Conservation (phyloP, 2,329 filamentous ascomycete genomes). For the Fusarium pseudograminearum region DNA sequence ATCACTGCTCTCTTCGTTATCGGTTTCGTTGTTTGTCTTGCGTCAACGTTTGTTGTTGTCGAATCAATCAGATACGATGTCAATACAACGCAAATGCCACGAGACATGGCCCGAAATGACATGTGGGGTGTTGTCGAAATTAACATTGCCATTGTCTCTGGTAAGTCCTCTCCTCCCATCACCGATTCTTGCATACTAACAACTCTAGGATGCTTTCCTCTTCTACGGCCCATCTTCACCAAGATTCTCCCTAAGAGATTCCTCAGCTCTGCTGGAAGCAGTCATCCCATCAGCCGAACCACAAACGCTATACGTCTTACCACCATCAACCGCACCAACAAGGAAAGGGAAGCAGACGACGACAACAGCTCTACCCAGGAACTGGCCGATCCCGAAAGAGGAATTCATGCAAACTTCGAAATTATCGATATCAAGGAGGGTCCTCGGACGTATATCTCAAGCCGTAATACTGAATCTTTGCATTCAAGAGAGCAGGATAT, state of each 20-base stretch:
- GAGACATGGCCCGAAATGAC: constrained; percentile 32
- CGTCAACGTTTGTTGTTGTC: constrained; percentile 34
- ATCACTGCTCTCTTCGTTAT: constrained; percentile 48
- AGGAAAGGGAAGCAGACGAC: constrained; percentile 39
- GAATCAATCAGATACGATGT: constrained; percentile 33
- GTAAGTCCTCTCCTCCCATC: background rate
- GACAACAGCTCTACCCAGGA: constrained; percentile 44
- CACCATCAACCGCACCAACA: constrained; percentile 38
- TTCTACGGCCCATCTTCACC: constrained; percentile 42
- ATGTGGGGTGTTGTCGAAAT: constrained; percentile 42
- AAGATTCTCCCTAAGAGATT: constrained; percentile 40
- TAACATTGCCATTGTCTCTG: constrained; percentile 43
- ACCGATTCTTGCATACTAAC: rapidly evolving
- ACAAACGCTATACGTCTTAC: constrained; percentile 34
- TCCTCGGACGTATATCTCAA: constrained; percentile 32
- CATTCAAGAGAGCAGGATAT: constrained; percentile 21
- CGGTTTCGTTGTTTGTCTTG: constrained; percentile 45
- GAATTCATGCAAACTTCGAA: constrained; percentile 32
- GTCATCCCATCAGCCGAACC: constrained; percentile 39
- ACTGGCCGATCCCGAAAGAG: constrained; percentile 35
- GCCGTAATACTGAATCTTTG: constrained; percentile 1
- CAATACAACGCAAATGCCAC: constrained; percentile 38
- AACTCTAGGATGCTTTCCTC: constrained; percentile 33
- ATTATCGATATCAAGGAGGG: constrained; percentile 13
- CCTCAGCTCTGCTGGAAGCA: constrained; percentile 41